phyloP scores from a whole-genome alignment of 2,329 filamentous ascomycete species.

The Cladorrhinum sp. region DNA sequence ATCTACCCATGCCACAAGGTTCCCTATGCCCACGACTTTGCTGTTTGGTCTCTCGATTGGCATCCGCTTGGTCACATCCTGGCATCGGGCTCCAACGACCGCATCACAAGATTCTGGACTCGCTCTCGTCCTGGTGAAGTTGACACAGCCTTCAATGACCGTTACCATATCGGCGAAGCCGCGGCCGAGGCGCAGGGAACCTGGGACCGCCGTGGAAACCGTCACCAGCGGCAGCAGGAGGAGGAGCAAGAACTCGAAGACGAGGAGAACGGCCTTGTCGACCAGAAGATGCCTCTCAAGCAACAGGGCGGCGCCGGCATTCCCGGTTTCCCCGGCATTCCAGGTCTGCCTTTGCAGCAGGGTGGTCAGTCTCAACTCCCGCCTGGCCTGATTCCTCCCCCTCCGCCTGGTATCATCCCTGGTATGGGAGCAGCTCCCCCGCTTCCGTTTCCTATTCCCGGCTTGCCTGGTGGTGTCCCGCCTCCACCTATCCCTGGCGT shows the following conservation, averaged over 20 bases:
- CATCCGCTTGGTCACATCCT: constrained; percentile 94
- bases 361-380: constrained; percentile 16
- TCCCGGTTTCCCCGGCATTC: constrained; percentile 63
- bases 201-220: constrained; percentile 76
- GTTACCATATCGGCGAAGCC: constrained; percentile 91
- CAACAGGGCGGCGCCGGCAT: constrained; percentile 47
- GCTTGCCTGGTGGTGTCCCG: constrained; percentile 33
- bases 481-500: constrained; percentile 49
- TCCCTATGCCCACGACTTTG: constrained; percentile 85
- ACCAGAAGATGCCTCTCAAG: constrained; percentile 76
- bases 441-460: constrained; percentile 48
- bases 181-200: constrained; percentile 94
- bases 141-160: constrained; percentile 74
- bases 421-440: constrained; percentile 51
- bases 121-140: constrained; percentile 82
- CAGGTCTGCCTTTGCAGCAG: constrained; percentile 52
- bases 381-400: constrained; percentile 29
- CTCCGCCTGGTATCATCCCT: constrained; percentile 41
- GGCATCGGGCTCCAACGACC: constrained; percentile 92
- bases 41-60: constrained; percentile 98
- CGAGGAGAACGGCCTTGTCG: constrained; percentile 86
- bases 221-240: constrained; percentile 79
- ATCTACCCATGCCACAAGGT: constrained; percentile 88
- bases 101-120: constrained; percentile 96
- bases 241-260: constrained; percentile 93